Percentiles rank a stretch among this genome's conserved stretches.
Evolutionary conservation across 345 rosid genomes (phyloP).

Genomic region (Syzygium oleosum): DNA sequence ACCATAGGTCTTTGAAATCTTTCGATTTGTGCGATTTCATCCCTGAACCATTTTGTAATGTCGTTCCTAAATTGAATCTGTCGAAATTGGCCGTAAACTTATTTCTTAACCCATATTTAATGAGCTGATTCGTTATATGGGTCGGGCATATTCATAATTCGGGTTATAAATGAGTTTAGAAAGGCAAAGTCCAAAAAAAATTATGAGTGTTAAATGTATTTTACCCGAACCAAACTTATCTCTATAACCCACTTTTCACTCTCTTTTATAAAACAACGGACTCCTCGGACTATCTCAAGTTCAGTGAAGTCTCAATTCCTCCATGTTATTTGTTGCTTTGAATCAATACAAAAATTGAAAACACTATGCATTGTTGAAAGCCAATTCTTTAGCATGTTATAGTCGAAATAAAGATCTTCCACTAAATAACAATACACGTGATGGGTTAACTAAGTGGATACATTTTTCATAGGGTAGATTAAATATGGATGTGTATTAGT

Average conservation of each 20-base stretch:
- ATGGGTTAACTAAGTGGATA: not conserved
- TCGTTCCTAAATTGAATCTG: not conserved
- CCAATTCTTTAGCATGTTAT: not conserved
- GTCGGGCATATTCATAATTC: not conserved
- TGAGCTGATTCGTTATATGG: not conserved
- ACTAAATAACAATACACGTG: not conserved
- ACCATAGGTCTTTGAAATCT: not conserved
- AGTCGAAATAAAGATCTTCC: not conserved
- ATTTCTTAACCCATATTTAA: not conserved
- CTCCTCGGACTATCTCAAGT: not conserved
- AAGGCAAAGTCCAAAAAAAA: not conserved
- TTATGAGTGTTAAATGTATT: not conserved
- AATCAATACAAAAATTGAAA: not conserved
- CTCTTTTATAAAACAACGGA: not conserved
- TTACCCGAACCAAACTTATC: not conserved
- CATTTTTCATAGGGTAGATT: not conserved
- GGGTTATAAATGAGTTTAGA: not conserved
- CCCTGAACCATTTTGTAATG: not conserved
- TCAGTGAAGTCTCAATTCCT: not conserved
- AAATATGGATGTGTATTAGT: not conserved
- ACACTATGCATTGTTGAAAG: not conserved
- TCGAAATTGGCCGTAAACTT: not conserved
- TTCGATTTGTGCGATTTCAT: not conserved
- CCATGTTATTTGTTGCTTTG: not conserved
- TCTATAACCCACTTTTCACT: not conserved